Conservation (phyloP, 2,329 filamentous ascomycete species). For the Xylariaceae sp. region DNA sequence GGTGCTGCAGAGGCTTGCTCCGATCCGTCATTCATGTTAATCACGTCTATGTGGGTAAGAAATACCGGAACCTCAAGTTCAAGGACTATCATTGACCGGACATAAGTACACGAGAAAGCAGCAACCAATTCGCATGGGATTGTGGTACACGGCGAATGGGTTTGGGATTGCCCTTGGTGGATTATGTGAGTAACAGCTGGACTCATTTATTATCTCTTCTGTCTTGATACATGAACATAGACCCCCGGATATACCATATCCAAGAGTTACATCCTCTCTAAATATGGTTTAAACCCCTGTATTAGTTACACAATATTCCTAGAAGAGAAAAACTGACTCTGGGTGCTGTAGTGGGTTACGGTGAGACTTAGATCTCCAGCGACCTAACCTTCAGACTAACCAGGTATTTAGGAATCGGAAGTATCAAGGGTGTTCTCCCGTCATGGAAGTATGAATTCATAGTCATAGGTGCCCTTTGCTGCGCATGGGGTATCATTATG, state of each 20-base stretch:
- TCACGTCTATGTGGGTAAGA: constrained; percentile 58
- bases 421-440: constrained; percentile 53
- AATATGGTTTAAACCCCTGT: too few species aligned
- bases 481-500: constrained; percentile 40
- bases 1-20: constrained; percentile 59
- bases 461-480: constrained; percentile 43
- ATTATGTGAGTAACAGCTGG: not conserved
- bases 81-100: not conserved
- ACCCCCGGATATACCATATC: not conserved
- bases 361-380: constrained; percentile 19
- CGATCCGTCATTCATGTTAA: constrained; percentile 60
- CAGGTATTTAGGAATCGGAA: constrained; percentile 44
- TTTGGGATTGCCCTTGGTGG: constrained; percentile 59
- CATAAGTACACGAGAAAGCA: constrained; percentile 54
- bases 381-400: not conserved
- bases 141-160: constrained; percentile 59
- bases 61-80: not conserved
- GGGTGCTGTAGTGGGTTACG: constrained; percentile 49
- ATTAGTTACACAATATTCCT: not conserved
- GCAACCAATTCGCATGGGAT: constrained; percentile 57
- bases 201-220: not conserved
- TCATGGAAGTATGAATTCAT: constrained; percentile 49
- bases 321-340: not conserved
- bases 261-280: not conserved
- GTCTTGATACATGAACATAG: not conserved